Conservation (phyloP, 352 stramenopile species). For the Pythium sukuiense region DNA sequence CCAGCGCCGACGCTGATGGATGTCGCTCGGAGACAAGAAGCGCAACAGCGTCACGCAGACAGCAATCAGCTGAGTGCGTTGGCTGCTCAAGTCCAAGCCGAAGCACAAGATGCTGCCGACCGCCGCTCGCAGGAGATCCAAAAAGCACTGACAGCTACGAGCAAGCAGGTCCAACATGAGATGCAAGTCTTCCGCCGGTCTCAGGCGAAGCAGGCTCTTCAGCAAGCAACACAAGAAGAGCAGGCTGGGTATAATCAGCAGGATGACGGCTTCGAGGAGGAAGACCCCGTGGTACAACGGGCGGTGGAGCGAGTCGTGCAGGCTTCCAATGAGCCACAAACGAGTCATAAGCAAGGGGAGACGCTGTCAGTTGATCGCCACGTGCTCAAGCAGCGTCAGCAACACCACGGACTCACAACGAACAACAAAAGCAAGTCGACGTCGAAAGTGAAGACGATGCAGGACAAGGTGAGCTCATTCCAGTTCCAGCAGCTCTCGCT, state of each 20-base stretch:
- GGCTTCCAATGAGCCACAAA: slow-evolving; percentile 2
- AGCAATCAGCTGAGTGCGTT: slow-evolving; percentile 30
- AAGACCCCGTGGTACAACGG: slow-evolving; percentile 28
- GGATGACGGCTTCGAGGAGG: slow-evolving; percentile 53
- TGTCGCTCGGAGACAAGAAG: slow-evolving; percentile 16
- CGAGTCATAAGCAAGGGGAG: not conserved
- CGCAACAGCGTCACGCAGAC: slow-evolving; percentile 7
- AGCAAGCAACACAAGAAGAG: slow-evolving; percentile 41
- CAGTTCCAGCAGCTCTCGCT: slow-evolving; percentile 60
- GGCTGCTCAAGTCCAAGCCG: slow-evolving; percentile 41
- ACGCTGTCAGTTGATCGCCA: slow-evolving; percentile 37
- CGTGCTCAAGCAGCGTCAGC: slow-evolving; percentile 34
- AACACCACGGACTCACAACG: slow-evolving; percentile 14
- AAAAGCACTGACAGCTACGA: slow-evolving; percentile 25
- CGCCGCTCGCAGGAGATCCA: slow-evolving; percentile 30
- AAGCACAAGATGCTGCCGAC: slow-evolving; percentile 28
- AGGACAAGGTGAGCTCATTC: slow-evolving; percentile 60
- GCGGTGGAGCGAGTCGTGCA: slow-evolving; percentile 26
- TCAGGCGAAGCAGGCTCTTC: slow-evolving; percentile 34
- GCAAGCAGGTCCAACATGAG: slow-evolving; percentile 35
- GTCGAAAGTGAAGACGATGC: slow-evolving; percentile 39
- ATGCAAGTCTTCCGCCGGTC: slow-evolving; percentile 22
- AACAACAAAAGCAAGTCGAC: slow-evolving; percentile 24
- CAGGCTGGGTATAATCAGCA: slow-evolving; percentile 31
- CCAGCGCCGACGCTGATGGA: slow-evolving; percentile 22